A percentile compares a stretch with the other conserved stretches of the same genome.
Conservation (phyloP, 192 early-diverging fungal species). For the Linnemannia hyalina region DNA sequence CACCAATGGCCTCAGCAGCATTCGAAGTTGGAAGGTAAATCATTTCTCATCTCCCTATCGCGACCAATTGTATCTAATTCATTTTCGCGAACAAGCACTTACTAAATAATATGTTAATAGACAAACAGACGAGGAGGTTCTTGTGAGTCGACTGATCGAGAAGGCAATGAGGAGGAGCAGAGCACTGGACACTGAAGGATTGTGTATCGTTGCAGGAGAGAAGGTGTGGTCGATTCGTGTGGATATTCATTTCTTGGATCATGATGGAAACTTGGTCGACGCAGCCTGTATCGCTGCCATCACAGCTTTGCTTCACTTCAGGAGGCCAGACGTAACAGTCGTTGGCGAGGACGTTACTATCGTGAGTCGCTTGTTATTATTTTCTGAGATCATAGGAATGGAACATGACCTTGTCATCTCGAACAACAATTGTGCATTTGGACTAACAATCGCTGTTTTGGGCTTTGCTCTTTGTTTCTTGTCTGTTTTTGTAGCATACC, state of each 20-base stretch:
- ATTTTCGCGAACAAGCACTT: not conserved
- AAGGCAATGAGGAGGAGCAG: slow-evolving; percentile 85
- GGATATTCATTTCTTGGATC: slow-evolving; percentile 92
- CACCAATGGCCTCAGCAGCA: slow-evolving; percentile 84
- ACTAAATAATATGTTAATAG: slow-evolving; percentile 39
- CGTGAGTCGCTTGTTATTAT: slow-evolving; percentile 64
- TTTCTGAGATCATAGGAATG: slow-evolving; percentile 1
- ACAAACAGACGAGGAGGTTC: slow-evolving; percentile 85
- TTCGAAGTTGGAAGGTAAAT: slow-evolving; percentile 77
- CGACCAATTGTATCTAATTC: not conserved
- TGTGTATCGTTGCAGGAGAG: slow-evolving; percentile 96
- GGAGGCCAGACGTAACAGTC: slow-evolving; percentile 95
- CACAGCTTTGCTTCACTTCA: slow-evolving; percentile 90
- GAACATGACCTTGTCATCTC: not conserved
- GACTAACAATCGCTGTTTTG: not conserved
- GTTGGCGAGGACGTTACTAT: slow-evolving; percentile 91
- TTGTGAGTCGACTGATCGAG: slow-evolving; percentile 89
- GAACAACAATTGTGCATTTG: not conserved
- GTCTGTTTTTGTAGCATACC: slow-evolving; percentile 74
- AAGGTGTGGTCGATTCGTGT: slow-evolving; percentile 96
- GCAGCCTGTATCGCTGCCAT: slow-evolving; percentile 93
- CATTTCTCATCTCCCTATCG: not conserved
- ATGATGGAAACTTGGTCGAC: slow-evolving; percentile 95
- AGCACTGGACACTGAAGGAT: slow-evolving; percentile 95
- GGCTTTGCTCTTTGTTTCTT: not conserved